Percentiles rank a stretch among this genome's conserved stretches.
Evolutionary conservation across 495 filamentous ascomycete species (phyloP).

Genomic region (Geoglossum glabrum): DNA sequence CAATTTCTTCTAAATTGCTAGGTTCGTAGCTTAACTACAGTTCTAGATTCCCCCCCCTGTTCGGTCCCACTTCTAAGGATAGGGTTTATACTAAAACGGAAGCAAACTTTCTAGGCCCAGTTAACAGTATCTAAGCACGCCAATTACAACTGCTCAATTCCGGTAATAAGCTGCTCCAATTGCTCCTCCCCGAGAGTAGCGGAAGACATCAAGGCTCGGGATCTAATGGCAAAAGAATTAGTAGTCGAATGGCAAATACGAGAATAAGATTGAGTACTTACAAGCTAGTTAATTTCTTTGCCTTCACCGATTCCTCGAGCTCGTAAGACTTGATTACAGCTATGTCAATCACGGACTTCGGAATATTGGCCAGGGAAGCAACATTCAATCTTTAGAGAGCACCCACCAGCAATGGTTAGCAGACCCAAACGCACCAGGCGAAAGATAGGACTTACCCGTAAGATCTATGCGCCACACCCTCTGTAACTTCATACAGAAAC

Average conservation of each 20-base stretch:
- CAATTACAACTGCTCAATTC: conserved; percentile 11
- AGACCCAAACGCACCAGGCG: too few species aligned
- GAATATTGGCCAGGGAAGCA: conserved; percentile 67
- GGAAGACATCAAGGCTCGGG: conserved; percentile 5
- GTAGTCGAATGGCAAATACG: not conserved
- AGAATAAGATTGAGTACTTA: conserved; percentile 3
- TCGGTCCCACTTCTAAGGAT: not conserved
- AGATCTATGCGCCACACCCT: conserved; percentile 77
- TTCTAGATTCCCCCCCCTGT: not conserved
- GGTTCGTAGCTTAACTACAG: not conserved
- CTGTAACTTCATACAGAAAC: conserved; percentile 40
- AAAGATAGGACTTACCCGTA: conserved; percentile 38
- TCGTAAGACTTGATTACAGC: conserved; percentile 61
- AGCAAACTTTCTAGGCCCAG: not conserved
- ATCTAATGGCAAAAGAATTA: conserved; percentile 4
- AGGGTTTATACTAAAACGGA: not conserved
- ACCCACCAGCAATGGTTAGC: too few species aligned
- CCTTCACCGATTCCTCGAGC: conserved; percentile 53
- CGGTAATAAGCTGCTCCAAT: conserved; percentile 10
- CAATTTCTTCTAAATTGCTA: not conserved
- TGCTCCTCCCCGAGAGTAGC: not conserved
- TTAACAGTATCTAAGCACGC: not conserved
- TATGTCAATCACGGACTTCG: conserved; percentile 49
- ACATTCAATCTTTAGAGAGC: conserved; percentile 42
- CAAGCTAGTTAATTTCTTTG: conserved; percentile 28